Evolutionary conservation across 2,329 filamentous ascomycete genomes (phyloP).

Genomic region (Cercospora sp.): DNA sequence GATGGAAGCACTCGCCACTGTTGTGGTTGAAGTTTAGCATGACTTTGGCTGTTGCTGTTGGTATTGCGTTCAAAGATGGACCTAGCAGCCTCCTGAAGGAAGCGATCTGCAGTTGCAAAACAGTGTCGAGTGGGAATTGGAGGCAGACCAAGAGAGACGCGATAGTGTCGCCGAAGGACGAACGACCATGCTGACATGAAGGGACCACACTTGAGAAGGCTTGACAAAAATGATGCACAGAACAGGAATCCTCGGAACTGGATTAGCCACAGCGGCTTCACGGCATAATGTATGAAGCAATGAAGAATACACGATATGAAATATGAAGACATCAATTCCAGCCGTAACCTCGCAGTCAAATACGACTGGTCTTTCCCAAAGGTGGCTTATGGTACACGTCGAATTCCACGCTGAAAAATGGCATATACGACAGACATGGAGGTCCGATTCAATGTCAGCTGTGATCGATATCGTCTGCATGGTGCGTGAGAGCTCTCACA

Average conservation of each 20-base stretch:
- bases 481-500: no score
- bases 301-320: not conserved
- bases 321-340: not conserved
- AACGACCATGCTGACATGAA: not conserved
- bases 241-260: not conserved
- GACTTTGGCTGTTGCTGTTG: constrained; percentile 51
- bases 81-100: constrained; percentile 44
- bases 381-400: no score
- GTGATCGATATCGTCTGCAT: no score
- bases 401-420: not conserved
- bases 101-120: constrained; percentile 22
- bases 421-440: not conserved
- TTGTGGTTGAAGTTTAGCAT: constrained; percentile 53
- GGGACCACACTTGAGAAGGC: not conserved
- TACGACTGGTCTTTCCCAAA: not conserved
- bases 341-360: not conserved
- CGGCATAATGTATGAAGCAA: constrained; percentile 9
- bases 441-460: not conserved
- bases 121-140: constrained; percentile 15
- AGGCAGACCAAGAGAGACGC: constrained; percentile 18
- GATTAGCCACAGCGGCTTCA: not conserved
- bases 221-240: not conserved
- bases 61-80: constrained; percentile 51
- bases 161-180: constrained; percentile 13
- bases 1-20: constrained; percentile 38